Conservation (phyloP, 805 yeast species). For the Barnettozyma salicaria region DNA sequence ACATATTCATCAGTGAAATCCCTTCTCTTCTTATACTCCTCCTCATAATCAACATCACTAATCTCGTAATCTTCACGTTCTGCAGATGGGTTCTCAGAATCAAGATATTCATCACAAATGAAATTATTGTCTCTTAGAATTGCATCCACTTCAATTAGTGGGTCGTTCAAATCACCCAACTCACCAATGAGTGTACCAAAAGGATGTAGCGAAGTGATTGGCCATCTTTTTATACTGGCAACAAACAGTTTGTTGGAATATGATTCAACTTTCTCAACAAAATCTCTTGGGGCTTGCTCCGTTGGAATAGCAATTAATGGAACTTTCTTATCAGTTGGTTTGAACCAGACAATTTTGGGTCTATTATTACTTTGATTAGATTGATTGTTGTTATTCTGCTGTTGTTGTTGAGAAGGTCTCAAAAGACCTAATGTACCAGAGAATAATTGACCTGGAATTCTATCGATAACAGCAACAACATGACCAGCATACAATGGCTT, state of each 20-base stretch:
- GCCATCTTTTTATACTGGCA: slow-evolving; percentile 98
- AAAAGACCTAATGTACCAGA: slow-evolving; percentile 90
- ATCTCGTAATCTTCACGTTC: slow-evolving; percentile 31
- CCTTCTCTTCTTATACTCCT: slow-evolving; percentile 36
- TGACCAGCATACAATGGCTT: slow-evolving; percentile 97
- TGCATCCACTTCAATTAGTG: slow-evolving; percentile 77
- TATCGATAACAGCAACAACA: slow-evolving; percentile 95
- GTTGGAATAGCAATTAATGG: slow-evolving; percentile 98
- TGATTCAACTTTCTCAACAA: slow-evolving; percentile 82
- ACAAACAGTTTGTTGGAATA: slow-evolving; percentile 81
- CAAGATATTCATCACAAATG: slow-evolving; percentile 71
- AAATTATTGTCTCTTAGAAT: slow-evolving; percentile 84
- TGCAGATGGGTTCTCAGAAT: slow-evolving; percentile 13
- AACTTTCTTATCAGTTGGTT: slow-evolving; percentile 96
- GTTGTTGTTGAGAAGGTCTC: slow-evolving; percentile 86
- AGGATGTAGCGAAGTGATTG: slow-evolving; percentile 96
- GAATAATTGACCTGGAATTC: slow-evolving; percentile 94
- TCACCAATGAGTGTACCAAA: slow-evolving; percentile 90
- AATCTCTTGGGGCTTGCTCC: slow-evolving; percentile 94
- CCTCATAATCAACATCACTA: slow-evolving; percentile 24
- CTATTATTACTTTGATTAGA: slow-evolving; percentile 28
- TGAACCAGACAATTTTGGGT: slow-evolving; percentile 98
- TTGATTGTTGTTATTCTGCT: slow-evolving; percentile 18
- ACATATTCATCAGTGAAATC: slow-evolving; percentile 56
- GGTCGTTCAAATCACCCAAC: slow-evolving; percentile 74